Evolutionary conservation across 139 green algal genomes (phyloP), one percentile per base, ranked within the genome.

Genomic region (Chlamydomonas asymmetrica): DNA sequence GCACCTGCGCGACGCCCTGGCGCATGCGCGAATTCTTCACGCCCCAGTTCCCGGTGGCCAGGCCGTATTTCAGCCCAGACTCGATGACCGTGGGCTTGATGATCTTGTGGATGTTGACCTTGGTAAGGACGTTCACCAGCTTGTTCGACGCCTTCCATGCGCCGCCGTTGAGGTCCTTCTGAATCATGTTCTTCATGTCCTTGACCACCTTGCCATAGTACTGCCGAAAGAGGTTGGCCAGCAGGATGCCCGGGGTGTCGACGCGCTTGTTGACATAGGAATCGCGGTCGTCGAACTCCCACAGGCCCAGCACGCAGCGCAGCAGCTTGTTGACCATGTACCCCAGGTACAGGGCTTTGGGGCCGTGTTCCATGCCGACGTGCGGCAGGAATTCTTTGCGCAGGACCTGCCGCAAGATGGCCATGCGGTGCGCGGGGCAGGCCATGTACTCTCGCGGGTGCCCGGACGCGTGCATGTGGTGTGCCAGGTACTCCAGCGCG

Each of bases 41-140:
- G 41, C 88, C 88, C 87, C 87, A 93, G 66, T 91, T 91, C 29
- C 88, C 88, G 2, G 88, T 93, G 0, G 88, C 81, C 35, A 93
- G 74, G 8, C 72, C 88, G 79, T 92, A 92, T 70, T 84, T 88
- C 27, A 93, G 71, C 0, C 88, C 88, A 2, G 52, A 72, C 6
- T 83, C 87, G 71, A 93, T 93, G 22, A 82, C 85, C 13, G 80
- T 83, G 8, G 75, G 52, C 56, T 90, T 88, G 60, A 93, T 76
- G 43, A 90, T 72, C 38, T 87, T 80, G 49, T 80, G 75, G 13
- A 82, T 69, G 45, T 82, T 79, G 72, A 88, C 66, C 41, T 88
- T 70, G 41, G 40, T 78, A 5, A 75, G 3, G 22, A 75, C 18
- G 59, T 81, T 75, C 32, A 75, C 49, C 18, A 71, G 10, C 13